phyloP scores from a whole-genome alignment of 75 land plant genomes.

The Chamaecyparis obtusa region DNA sequence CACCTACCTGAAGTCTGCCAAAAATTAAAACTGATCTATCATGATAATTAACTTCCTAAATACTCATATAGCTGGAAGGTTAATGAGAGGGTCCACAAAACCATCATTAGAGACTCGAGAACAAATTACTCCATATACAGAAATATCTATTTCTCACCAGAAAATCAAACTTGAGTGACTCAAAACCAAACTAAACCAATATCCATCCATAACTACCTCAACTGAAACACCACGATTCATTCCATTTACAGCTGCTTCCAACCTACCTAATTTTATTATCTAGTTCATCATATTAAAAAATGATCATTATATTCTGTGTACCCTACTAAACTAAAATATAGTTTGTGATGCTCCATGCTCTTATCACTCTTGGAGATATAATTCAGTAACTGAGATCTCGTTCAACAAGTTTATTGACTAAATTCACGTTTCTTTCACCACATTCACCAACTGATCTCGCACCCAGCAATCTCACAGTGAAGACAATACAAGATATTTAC shows the following conservation, averaged over 20 bases:
- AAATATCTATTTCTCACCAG: background rate
- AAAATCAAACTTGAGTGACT: background rate
- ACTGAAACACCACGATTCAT: background rate
- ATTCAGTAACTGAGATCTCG: background rate
- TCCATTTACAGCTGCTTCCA: background rate
- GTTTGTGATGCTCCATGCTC: background rate
- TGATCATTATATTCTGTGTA: background rate
- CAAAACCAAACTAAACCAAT: background rate
- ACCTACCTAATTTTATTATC: background rate
- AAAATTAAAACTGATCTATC: background rate
- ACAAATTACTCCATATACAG: background rate
- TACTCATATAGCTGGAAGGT: background rate
- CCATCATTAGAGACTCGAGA: background rate
- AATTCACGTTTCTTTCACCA: background rate
- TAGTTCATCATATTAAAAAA: background rate
- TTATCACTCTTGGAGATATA: background rate
- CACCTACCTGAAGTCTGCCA: background rate
- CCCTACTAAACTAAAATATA: background rate
- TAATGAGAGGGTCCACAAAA: background rate
- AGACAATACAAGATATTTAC: background rate
- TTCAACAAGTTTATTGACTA: background rate
- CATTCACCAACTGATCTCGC: background rate
- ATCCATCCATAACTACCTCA: conserved; percentile 4
- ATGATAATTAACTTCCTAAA: background rate
- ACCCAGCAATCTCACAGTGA: background rate